Evolutionary conservation across 2,329 filamentous ascomycete genomes (phyloP), one percentile per base, ranked within the genome.

Genomic region (Cladosporium sp.): DNA sequence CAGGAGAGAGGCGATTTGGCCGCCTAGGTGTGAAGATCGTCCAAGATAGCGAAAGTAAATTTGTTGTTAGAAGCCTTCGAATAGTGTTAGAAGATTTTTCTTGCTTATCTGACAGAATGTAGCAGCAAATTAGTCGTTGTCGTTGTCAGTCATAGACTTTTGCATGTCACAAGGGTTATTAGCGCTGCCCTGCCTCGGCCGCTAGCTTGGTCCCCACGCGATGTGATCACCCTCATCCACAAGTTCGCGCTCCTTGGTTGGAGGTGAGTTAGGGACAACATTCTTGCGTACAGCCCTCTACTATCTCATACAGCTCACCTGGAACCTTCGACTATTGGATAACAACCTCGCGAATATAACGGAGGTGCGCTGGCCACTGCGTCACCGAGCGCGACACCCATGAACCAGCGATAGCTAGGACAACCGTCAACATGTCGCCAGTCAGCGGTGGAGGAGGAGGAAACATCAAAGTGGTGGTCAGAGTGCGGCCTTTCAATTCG

Each of bases 391-490:
- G 28, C n/a, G 8, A 55, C 56, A 65, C 35, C 28, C 62, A 68
- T 67, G 66, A 52, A 52, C 59, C 66, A 64, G 67, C 68, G 21
- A 67, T 69, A 69, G 52, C 21, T 59, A 62, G 50, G 49, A 62
- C 50, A 29, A 44, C 50, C 50, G 40, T 63, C 57, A 66, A 52
- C 16, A 66, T 66, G 64, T 40, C 64, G 37, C 55, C 64, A 5
- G 59, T 62, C 57, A 66, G 64, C 62, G 68, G 68, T 56, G 85
- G 86, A 73, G 91, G 91, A 76, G 93, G 91, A 81, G 93, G 95
- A 77, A 99, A 99, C 78, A 99, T 99, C 80, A 99, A 99, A 89
- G 95, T 99, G 83, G 95, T 99, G 84, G 95, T 99, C 84, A 89
- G 95, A 82, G 89, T 91, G 74, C 88, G 95, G 78, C 95, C 95